Evolutionary conservation across 805 yeast species (phyloP).

Genomic region (Schwanniomyces sp.): DNA sequence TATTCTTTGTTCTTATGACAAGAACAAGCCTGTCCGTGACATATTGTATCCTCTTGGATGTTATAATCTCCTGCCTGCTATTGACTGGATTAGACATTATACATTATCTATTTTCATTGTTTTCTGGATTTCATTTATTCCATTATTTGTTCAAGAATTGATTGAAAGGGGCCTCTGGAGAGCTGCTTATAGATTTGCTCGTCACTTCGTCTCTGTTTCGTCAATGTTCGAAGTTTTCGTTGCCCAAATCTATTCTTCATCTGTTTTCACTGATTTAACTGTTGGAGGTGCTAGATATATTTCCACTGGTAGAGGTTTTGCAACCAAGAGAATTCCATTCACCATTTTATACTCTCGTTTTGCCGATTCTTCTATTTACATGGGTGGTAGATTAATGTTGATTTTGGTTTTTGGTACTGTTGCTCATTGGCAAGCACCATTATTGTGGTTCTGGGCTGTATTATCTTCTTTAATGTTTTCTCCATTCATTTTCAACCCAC

Average conservation of each 20-base stretch:
- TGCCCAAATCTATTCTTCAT: constrained; percentile 72
- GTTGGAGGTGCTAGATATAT: constrained; percentile 82
- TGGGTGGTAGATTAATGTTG: constrained; percentile 78
- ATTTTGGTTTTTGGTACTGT: constrained; percentile 72
- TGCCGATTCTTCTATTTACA: constrained; percentile 76
- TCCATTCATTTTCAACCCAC: constrained; percentile 96
- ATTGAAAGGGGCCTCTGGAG: constrained; percentile 75
- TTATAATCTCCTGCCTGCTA: constrained; percentile 65
- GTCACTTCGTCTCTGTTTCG: constrained; percentile 69
- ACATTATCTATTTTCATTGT: constrained; percentile 73
- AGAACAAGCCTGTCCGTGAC: constrained; percentile 59
- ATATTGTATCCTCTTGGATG: constrained; percentile 68
- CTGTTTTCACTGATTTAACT: constrained; percentile 64
- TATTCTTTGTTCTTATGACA: constrained; percentile 59
- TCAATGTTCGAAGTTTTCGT: constrained; percentile 81
- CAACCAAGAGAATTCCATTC: constrained; percentile 70
- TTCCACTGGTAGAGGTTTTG: constrained; percentile 82
- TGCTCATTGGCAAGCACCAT: constrained; percentile 88
- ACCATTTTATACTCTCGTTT: constrained; percentile 65
- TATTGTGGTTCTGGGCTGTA: constrained; percentile 97
- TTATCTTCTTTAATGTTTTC: constrained; percentile 83
- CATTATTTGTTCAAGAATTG: constrained; percentile 73
- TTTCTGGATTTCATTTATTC: constrained; percentile 71
- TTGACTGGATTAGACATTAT: constrained; percentile 73
- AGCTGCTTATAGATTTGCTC: constrained; percentile 59